Evolutionary conservation across 2,329 filamentous ascomycete species (phyloP).

Genomic region (Metarhizium album): DNA sequence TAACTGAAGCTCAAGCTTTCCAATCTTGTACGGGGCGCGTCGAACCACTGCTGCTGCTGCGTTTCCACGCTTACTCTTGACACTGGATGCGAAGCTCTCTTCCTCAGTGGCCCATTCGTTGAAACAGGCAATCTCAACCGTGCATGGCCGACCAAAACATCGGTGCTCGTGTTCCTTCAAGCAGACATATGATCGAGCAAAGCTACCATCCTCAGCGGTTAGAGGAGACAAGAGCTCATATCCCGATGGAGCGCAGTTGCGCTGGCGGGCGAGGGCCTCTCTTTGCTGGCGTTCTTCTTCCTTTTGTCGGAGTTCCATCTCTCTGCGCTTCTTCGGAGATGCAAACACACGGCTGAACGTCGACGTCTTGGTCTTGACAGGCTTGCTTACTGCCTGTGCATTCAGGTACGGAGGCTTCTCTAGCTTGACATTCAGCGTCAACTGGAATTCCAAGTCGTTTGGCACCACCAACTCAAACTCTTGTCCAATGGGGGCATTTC

Average conservation of each 20-base stretch:
- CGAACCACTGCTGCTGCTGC: constrained; percentile 58
- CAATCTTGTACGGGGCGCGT: constrained; percentile 90
- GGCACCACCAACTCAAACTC: constrained; percentile 97
- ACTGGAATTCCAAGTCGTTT: constrained; percentile 96
- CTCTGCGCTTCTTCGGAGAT: constrained; percentile 93
- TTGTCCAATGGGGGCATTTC: constrained; percentile 88
- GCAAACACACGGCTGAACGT: constrained; percentile 88
- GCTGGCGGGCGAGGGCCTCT: constrained; percentile 53
- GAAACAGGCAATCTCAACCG: constrained; percentile 86
- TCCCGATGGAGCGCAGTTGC: constrained; percentile 54
- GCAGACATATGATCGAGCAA: constrained; percentile 86
- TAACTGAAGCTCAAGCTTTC: constrained; percentile 86
- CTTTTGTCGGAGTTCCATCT: constrained; percentile 73
- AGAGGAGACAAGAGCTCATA: constrained; percentile 84
- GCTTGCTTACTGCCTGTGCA: constrained; percentile 45
- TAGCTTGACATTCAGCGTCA: constrained; percentile 91
- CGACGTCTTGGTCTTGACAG: constrained; percentile 62
- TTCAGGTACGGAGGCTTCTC: constrained; percentile 61
- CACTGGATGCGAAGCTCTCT: constrained; percentile 64
- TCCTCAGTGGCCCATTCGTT: constrained; percentile 98
- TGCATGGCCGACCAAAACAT: constrained; percentile 80
- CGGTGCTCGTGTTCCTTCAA: constrained; percentile 83
- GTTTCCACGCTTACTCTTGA: constrained; percentile 84
- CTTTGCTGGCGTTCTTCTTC: constrained; percentile 63
- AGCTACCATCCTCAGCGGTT: constrained; percentile 84